Conservation (phyloP, 2,329 filamentous ascomycete genomes). For the Arthrobotrys iridis region DNA sequence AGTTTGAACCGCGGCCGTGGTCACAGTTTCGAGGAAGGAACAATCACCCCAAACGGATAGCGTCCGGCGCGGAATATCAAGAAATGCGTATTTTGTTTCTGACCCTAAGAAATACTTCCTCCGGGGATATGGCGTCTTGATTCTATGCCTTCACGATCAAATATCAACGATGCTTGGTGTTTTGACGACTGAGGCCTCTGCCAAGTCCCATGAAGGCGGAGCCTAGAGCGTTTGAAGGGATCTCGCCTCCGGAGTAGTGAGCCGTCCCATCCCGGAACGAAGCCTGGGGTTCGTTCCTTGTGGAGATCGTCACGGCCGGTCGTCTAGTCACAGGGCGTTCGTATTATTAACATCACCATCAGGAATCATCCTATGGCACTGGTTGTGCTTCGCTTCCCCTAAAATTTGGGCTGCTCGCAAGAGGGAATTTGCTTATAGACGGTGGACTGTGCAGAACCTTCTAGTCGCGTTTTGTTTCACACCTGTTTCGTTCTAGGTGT, state of each 20-base stretch:
- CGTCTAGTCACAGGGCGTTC: constrained; percentile 21
- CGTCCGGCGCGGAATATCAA: not conserved
- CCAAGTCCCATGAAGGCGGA: not conserved
- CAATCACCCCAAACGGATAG: no score
- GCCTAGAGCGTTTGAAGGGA: constrained; percentile 35
- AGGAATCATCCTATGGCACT: not conserved
- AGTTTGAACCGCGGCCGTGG: no score
- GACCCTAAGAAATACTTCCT: not conserved
- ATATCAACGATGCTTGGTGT: no score
- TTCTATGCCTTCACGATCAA: not conserved
- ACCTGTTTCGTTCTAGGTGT: constrained; percentile 12
- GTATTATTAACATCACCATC: constrained; percentile 1
- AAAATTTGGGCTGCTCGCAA: not conserved
- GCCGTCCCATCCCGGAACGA: constrained; percentile 45
- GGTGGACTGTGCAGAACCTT: constrained; percentile 15
- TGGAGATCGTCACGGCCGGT: constrained; percentile 46
- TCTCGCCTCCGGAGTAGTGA: constrained; percentile 48
- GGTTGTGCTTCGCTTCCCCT: not conserved
- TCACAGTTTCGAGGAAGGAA: no score
- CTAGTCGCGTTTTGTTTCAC: not conserved
- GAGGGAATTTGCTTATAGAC: not conserved
- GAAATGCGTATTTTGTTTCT: not conserved
- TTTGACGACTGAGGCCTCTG: no score
- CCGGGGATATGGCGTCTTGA: not conserved
- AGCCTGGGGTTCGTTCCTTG: constrained; percentile 35